phyloP scores from a whole-genome alignment of 2,329 filamentous ascomycete genomes.

The Phyllosticta citrichinensis region DNA sequence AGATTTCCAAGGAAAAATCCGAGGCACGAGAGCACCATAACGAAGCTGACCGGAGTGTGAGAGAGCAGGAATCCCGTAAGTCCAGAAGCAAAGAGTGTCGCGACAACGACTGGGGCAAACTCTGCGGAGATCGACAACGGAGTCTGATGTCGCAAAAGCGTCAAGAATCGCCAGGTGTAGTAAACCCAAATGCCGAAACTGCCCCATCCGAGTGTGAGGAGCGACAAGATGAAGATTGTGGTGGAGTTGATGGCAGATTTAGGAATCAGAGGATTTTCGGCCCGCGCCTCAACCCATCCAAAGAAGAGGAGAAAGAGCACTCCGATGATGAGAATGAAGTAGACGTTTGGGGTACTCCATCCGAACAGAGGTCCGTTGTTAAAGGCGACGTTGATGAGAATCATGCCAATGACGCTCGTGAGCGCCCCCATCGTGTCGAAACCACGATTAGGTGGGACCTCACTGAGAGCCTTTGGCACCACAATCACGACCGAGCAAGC shows the following conservation, averaged over 20 bases:
- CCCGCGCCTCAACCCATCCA: slow-evolving; percentile 20
- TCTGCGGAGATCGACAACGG: slow-evolving; percentile 25
- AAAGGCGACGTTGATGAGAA: slow-evolving; percentile 22
- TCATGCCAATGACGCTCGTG: slow-evolving; percentile 17
- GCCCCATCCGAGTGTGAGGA: slow-evolving; percentile 21
- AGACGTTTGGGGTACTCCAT: slow-evolving; percentile 20
- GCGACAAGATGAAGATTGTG: slow-evolving; percentile 19
- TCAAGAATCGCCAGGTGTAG: slow-evolving; percentile 27
- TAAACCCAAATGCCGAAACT: slow-evolving; percentile 27
- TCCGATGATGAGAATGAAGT: slow-evolving; percentile 21
- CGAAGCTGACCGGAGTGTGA: slow-evolving; percentile 26
- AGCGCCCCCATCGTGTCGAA: slow-evolving; percentile 21
- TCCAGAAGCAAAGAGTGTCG: slow-evolving; percentile 26
- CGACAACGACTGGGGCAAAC: slow-evolving; percentile 23
- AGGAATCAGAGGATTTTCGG: slow-evolving; percentile 20
- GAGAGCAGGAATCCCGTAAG: slow-evolving; percentile 29
- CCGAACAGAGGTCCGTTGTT: slow-evolving; percentile 21
- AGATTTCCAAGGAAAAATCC: slow-evolving; percentile 24
- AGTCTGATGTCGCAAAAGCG: slow-evolving; percentile 21
- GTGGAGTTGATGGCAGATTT: slow-evolving; percentile 20
- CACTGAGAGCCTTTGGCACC: slow-evolving; percentile 14
- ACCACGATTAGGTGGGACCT: slow-evolving; percentile 12
- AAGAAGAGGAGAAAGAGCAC: slow-evolving; percentile 17
- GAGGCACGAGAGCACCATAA: slow-evolving; percentile 28
- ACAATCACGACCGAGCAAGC: slow-evolving; percentile 11